phyloP scores from a whole-genome alignment of 2,329 filamentous ascomycete species.

The Penicillium sp. region DNA sequence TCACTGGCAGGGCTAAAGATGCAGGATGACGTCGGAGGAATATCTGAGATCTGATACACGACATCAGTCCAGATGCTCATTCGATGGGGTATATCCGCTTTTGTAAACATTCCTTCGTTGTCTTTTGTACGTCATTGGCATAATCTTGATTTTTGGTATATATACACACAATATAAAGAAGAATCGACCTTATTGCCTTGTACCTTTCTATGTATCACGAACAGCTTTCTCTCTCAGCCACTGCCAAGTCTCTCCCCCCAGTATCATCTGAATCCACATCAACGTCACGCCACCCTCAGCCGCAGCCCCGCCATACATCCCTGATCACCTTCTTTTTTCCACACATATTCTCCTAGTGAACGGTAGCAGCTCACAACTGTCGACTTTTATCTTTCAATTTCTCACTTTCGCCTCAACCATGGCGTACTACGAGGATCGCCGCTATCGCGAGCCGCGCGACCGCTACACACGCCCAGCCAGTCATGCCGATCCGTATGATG shows the following conservation, averaged over 20 bases:
- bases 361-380: constrained; percentile 15
- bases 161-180: background rate
- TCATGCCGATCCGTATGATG: constrained; percentile 32
- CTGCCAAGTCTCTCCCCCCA: constrained; percentile 10
- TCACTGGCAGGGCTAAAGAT: background rate
- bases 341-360: constrained; percentile 14
- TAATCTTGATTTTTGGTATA: constrained; percentile 2
- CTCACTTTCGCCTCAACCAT: constrained; percentile 21
- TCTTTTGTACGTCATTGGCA: background rate
- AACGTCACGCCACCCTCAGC: constrained; percentile 27
- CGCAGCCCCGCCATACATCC: constrained; percentile 16
- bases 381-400: constrained; percentile 9
- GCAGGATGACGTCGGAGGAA: constrained; percentile 17
- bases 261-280: constrained; percentile 18
- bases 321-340: constrained; percentile 8
- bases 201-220: background rate
- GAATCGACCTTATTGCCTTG: too few relatives aligned
- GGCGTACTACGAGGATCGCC: constrained; percentile 40
- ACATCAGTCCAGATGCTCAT: constrained; percentile 1
- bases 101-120: background rate
- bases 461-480: constrained; percentile 28
- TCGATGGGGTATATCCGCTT: constrained; percentile 4
- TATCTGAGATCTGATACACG: background rate
- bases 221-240: background rate
- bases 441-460: constrained; percentile 28